A percentile compares a stretch with the other conserved stretches of the same genome.
These are phyloP conservation scores for Eucalyptus marginata DNA, from an alignment of 345 rosid species.

Conservation along the genomic window DNA sequence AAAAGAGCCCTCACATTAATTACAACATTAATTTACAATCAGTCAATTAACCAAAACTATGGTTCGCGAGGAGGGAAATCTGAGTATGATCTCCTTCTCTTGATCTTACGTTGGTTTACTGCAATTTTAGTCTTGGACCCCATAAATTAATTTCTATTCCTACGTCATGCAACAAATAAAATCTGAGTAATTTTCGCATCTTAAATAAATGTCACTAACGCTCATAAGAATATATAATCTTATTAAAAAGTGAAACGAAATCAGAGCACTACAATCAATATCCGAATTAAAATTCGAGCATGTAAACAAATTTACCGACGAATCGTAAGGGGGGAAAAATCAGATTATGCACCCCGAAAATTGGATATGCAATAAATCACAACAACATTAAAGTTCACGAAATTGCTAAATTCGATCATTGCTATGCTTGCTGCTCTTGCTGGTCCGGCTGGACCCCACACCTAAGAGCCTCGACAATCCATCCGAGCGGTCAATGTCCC, in stretches of 20 bases:
- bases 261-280: rapidly evolving
- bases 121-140: not conserved
- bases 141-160: not conserved
- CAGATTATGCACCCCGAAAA: not conserved
- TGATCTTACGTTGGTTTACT: not conserved
- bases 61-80: not conserved
- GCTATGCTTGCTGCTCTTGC: not conserved
- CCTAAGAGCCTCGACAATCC: not conserved
- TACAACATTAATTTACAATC: not conserved
- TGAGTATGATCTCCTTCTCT: not conserved
- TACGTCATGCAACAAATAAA: rapidly evolving
- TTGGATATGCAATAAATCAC: not conserved
- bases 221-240: not conserved
- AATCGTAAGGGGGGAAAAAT: not conserved
- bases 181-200: not conserved
- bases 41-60: not conserved
- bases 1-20: not conserved
- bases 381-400: not conserved
- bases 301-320: not conserved
- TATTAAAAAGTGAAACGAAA: not conserved
- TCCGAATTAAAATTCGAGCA: not conserved
- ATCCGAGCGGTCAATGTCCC: not conserved
- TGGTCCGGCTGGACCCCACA: not conserved
- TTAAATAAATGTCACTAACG: not conserved
- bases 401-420: not conserved